Evolutionary conservation across 345 rosid genomes (phyloP).

Genomic region (Lenwebbia sp.): DNA sequence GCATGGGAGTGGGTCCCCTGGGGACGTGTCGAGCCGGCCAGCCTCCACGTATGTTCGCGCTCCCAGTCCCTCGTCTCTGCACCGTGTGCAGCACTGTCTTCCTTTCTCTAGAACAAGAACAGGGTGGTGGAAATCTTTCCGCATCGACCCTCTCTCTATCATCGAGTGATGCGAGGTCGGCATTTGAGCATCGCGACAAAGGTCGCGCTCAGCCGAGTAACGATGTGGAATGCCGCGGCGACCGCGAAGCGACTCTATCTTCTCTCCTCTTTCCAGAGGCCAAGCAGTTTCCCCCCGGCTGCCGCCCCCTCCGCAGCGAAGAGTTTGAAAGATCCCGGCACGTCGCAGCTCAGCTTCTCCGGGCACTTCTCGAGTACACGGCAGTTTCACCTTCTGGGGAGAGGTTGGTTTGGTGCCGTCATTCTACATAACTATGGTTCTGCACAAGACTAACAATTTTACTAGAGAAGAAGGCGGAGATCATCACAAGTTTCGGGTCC

Average conservation of each 20-base stretch:
- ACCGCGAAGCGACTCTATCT: background rate
- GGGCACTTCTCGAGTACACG: background rate
- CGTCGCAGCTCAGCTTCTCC: background rate
- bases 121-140: background rate
- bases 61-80: background rate
- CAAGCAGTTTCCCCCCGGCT: background rate
- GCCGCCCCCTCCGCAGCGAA: background rate
- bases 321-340: background rate
- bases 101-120: background rate
- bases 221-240: background rate
- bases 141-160: background rate
- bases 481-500: background rate
- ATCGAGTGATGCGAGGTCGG: background rate
- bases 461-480: background rate
- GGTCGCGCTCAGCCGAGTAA: background rate
- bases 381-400: background rate
- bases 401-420: background rate
- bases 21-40: background rate
- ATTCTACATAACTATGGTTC: background rate
- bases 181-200: background rate
- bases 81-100: background rate
- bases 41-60: background rate
- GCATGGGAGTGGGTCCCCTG: fast-evolving
- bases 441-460: background rate
- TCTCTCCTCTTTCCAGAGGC: background rate